phyloP scores from a whole-genome alignment of 1,284 basidiomycete species.

The Rhodofomes roseus region DNA sequence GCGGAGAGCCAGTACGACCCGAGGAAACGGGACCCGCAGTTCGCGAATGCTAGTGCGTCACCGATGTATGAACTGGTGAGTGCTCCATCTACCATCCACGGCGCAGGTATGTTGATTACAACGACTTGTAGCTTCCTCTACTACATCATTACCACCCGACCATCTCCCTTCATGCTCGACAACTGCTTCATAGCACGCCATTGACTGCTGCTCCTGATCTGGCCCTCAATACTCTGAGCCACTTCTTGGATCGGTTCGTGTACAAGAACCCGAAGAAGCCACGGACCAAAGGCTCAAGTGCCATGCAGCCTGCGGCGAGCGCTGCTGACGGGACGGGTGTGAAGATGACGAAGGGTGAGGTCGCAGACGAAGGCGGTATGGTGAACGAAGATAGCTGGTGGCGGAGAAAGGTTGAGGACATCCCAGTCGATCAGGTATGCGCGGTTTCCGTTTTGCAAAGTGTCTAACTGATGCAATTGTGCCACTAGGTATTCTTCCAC shows the following conservation, averaged over 20 bases:
- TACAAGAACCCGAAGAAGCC: conserved; percentile 95
- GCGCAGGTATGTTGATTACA: neutral
- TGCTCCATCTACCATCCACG: conserved; percentile 6
- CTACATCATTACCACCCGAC: conserved; percentile 91
- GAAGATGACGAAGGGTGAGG: conserved; percentile 70
- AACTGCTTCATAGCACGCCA: conserved; percentile 70
- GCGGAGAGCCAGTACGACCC: conserved; percentile 71
- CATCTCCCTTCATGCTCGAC: conserved; percentile 81
- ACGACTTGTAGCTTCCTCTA: conserved; percentile 59
- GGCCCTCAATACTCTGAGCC: conserved; percentile 88
- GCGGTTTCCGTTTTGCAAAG: neutral
- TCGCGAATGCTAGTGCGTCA: conserved; percentile 78
- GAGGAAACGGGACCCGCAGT: conserved; percentile 89
- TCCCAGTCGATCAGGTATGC: conserved; percentile 83
- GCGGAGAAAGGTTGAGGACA: conserved; percentile 67
- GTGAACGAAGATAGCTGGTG: conserved; percentile 84
- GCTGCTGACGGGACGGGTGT: conserved; percentile 61
- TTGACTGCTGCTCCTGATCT: conserved; percentile 87
- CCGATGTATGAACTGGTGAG: conserved; percentile 88
- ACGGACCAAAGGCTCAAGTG: conserved; percentile 73
- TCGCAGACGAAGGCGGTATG: conserved; percentile 34
- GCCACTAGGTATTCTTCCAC: conserved; percentile 60
- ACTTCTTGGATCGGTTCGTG: conserved; percentile 59
- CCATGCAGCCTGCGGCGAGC: conserved; percentile 93
- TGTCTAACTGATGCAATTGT: neutral